phyloP scores from a whole-genome alignment of 306 rosid genomes.

The Trifolium subterraneum region DNA sequence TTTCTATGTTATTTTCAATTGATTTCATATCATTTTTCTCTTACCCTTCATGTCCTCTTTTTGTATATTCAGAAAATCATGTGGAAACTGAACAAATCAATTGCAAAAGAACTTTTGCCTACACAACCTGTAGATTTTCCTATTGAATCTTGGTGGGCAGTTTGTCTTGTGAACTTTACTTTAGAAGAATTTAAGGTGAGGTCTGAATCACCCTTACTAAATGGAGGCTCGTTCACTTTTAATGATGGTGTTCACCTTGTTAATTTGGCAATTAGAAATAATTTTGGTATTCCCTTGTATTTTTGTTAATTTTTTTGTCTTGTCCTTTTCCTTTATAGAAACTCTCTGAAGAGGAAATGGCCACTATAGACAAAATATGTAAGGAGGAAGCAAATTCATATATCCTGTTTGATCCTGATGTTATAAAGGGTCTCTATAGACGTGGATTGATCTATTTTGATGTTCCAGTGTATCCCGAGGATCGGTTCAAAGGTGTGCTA shows the following conservation, averaged over 20 bases:
- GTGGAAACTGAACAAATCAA: slow-evolving; percentile 99
- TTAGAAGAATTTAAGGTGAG: slow-evolving; percentile 98
- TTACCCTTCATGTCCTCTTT: slow-evolving; percentile 45
- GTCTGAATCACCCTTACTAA: slow-evolving; percentile 32
- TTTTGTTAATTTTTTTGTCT: slow-evolving; percentile 36
- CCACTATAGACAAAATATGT: slow-evolving; percentile 93
- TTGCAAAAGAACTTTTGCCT: slow-evolving; percentile 94
- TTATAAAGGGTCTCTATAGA: slow-evolving; percentile 75
- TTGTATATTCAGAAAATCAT: slow-evolving; percentile 91
- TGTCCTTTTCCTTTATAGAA: slow-evolving; percentile 57
- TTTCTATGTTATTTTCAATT: slow-evolving; percentile 12
- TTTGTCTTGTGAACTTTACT: slow-evolving; percentile 96
- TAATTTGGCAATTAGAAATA: slow-evolving; percentile 22
- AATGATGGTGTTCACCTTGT: slow-evolving; percentile 30
- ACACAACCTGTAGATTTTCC: slow-evolving; percentile 89
- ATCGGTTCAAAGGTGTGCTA: slow-evolving; percentile 85
- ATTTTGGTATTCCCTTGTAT: slow-evolving; percentile 31
- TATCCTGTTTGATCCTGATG: slow-evolving; percentile 79
- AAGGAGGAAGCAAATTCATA: slow-evolving; percentile 93
- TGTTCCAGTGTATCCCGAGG: slow-evolving; percentile 92
- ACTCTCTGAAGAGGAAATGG: slow-evolving; percentile 95
- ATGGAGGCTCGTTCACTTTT: background rate
- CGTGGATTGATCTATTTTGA: slow-evolving; percentile 93
- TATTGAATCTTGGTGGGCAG: slow-evolving; percentile 99
- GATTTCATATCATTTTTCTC: slow-evolving; percentile 33